Conservation (phyloP, 768 basidiomycete species). For the Psilocybe cyanescens region DNA sequence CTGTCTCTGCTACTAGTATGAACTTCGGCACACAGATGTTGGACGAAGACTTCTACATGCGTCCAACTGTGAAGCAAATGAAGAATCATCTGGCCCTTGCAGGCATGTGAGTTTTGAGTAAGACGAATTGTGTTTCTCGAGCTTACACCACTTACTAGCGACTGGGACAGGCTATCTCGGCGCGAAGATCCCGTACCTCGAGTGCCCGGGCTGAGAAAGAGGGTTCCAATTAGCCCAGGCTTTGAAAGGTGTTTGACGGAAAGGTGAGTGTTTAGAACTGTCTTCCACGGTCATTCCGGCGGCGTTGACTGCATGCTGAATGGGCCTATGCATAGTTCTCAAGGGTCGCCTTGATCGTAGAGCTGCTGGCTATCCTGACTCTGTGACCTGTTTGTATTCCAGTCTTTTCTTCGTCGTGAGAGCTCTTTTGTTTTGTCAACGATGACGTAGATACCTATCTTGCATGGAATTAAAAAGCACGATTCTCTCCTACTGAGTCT, state of each 20-base stretch:
- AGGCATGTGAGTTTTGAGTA: constrained; percentile 14
- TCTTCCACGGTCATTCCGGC: too few relatives aligned
- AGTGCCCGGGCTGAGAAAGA: constrained; percentile 12
- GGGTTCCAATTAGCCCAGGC: constrained; percentile 7
- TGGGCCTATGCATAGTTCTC: too few relatives aligned
- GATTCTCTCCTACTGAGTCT: too few relatives aligned
- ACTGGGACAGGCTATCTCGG: constrained; percentile 19
- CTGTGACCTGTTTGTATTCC: too few relatives aligned
- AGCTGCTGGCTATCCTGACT: too few relatives aligned
- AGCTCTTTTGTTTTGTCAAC: too few relatives aligned
- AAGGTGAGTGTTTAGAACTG: neutral
- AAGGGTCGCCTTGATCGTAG: neutral
- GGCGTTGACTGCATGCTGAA: too few relatives aligned
- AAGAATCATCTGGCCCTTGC: constrained; percentile 19
- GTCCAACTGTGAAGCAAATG: constrained; percentile 20
- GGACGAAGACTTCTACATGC: constrained; percentile 15
- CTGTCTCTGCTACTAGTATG: neutral
- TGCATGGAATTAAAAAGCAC: too few relatives aligned
- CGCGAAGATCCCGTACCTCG: constrained; percentile 15
- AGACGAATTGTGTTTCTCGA: neutral
- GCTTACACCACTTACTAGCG: constrained; percentile 3
- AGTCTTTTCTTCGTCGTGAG: too few relatives aligned
- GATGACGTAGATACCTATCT: too few relatives aligned
- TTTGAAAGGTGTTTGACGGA: neutral
- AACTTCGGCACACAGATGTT: constrained; percentile 15